These are phyloP conservation scores for Candida wancherniae DNA, from an alignment of 805 yeast genomes.

Conservation along the genomic window DNA sequence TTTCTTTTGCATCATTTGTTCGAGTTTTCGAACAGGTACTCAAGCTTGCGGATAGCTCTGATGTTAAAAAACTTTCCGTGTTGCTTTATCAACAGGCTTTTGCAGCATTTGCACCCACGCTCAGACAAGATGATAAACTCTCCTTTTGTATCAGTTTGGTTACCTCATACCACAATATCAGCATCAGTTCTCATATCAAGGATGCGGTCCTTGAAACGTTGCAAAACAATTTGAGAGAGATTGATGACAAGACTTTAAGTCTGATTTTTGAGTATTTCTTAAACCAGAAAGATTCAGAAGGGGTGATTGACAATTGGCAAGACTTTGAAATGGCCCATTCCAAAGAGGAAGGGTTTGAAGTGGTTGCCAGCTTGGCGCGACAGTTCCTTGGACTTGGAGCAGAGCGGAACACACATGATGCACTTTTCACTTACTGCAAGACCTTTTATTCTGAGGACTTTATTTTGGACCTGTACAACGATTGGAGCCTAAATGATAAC, in stretches of 20 bases:
- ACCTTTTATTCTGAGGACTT: constrained; percentile 1
- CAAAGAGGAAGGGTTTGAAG: constrained; percentile 1
- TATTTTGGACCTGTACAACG: too few species aligned
- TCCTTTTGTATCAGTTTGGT: constrained; percentile 40
- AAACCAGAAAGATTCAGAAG: not conserved
- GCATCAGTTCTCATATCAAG: constrained; percentile 22
- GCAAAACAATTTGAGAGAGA: not conserved
- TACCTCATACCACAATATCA: constrained; percentile 20
- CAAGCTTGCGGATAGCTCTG: constrained; percentile 17
- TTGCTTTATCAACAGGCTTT: constrained; percentile 45
- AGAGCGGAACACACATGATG: not conserved
- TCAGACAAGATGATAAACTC: constrained; percentile 41
- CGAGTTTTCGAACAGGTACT: constrained; percentile 13
- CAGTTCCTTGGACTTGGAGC: constrained; percentile 1
- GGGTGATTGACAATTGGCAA: constrained; percentile 2
- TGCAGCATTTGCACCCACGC: constrained; percentile 42
- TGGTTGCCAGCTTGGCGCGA: constrained; percentile 2
- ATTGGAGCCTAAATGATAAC: too few species aligned
- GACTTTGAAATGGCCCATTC: not conserved
- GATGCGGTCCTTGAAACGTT: constrained; percentile 9
- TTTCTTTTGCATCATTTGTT: constrained; percentile 41
- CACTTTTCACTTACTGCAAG: constrained; percentile 1
- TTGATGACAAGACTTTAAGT: not conserved
- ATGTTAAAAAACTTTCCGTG: constrained; percentile 21
- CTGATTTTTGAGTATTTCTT: not conserved